A percentile compares a stretch with the other conserved stretches of the same genome.
phyloP scores from a whole-genome alignment of 257 asterid genomes.

The Anisodus tanguticus region DNA sequence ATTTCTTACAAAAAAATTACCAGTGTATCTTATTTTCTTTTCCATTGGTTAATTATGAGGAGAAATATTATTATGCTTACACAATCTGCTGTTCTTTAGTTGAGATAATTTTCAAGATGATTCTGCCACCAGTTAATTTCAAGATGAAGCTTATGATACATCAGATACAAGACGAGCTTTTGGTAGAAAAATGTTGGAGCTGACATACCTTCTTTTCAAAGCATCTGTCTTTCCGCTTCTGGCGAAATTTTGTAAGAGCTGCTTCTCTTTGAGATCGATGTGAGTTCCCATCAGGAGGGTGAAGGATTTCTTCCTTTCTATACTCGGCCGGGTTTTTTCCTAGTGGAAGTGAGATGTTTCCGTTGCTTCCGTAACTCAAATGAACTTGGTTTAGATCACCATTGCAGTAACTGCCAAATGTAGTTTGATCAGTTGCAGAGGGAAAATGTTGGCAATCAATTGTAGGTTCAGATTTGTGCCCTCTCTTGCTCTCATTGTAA shows the following conservation, averaged over 20 bases:
- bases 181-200: not conserved
- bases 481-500: conserved; percentile 49
- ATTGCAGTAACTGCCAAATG: conserved; percentile 60
- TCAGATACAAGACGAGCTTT: not conserved
- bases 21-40: not conserved
- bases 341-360: conserved; percentile 39
- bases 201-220: conserved; percentile 84
- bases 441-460: conserved; percentile 54
- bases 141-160: not conserved
- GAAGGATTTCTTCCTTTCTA: conserved; percentile 55
- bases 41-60: conserved; percentile 6
- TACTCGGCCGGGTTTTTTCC: conserved; percentile 44
- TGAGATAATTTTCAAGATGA: not conserved
- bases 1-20: not conserved
- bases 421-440: conserved; percentile 63
- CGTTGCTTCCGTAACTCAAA: conserved; percentile 44
- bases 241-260: conserved; percentile 81
- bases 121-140: not conserved
- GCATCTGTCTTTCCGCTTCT: conserved; percentile 94
- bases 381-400: conserved; percentile 46
- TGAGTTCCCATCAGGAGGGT: conserved; percentile 52
- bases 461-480: conserved; percentile 44
- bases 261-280: conserved; percentile 80
- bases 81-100: not conserved
- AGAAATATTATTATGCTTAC: not conserved